phyloP scores from a whole-genome alignment of 1,139 yeast genomes.

The Lodderomyces parapsilosis region DNA sequence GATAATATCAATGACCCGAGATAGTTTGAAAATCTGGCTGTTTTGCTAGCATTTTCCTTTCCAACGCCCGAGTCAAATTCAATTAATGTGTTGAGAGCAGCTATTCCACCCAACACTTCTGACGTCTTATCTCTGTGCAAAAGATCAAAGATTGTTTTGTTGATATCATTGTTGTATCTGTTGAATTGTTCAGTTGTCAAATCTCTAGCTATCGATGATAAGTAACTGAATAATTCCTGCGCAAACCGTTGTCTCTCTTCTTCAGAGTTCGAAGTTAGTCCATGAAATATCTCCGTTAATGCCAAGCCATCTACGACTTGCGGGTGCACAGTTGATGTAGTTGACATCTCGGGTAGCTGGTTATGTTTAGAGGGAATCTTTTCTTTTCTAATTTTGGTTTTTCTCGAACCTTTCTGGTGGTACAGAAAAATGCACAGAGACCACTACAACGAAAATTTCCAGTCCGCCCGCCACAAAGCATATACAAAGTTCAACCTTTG shows the following conservation, averaged over 20 bases:
- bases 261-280: constrained; percentile 48
- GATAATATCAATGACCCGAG: constrained; percentile 78
- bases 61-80: constrained; percentile 66
- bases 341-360: constrained; percentile 21
- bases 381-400: background rate
- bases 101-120: constrained; percentile 84
- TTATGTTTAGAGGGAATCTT: background rate
- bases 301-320: constrained; percentile 51
- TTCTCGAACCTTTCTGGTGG: background rate
- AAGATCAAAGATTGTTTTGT: constrained; percentile 82
- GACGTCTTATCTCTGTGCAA: constrained; percentile 71
- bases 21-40: constrained; percentile 88
- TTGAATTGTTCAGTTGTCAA: constrained; percentile 75
- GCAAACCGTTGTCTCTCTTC: constrained; percentile 62
- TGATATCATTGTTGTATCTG: constrained; percentile 79
- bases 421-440: background rate
- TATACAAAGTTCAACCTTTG: too few relatives aligned
- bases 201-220: constrained; percentile 73
- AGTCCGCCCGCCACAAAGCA: too few relatives aligned
- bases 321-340: constrained; percentile 17
- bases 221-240: constrained; percentile 61
- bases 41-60: constrained; percentile 83
- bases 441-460: too few relatives aligned
- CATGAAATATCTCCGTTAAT: constrained; percentile 52
- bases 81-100: constrained; percentile 85